These are phyloP conservation scores for Candida odintsovae DNA, from an alignment of 805 yeast species.

Conservation along the genomic window DNA sequence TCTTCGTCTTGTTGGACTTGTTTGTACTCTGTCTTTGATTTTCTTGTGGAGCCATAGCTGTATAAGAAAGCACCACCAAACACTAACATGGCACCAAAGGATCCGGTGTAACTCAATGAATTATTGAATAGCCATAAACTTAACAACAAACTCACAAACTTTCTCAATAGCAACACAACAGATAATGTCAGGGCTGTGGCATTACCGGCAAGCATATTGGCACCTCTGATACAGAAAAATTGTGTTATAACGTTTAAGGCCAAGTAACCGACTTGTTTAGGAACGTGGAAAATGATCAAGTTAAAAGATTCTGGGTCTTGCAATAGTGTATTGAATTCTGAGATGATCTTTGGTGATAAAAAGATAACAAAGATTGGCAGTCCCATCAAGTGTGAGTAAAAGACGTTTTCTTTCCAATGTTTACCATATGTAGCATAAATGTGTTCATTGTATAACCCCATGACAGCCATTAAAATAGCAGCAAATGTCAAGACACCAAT, in stretches of 20 bases:
- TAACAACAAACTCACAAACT: slow-evolving; percentile 50
- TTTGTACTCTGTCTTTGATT: not conserved
- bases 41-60: slow-evolving; percentile 18
- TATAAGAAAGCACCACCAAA: slow-evolving; percentile 50
- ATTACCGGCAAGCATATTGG: slow-evolving; percentile 51
- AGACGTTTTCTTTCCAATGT: slow-evolving; percentile 60
- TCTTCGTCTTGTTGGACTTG: not conserved
- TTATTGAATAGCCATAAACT: slow-evolving; percentile 50
- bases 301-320: slow-evolving; percentile 11
- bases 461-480: slow-evolving; percentile 44
- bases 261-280: slow-evolving; percentile 26
- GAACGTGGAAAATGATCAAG: slow-evolving; percentile 16
- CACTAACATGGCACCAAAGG: slow-evolving; percentile 46
- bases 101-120: slow-evolving; percentile 30
- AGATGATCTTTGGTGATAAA: slow-evolving; percentile 25
- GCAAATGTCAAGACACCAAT: slow-evolving; percentile 37
- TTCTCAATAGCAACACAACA: slow-evolving; percentile 53
- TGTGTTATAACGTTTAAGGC: slow-evolving; percentile 47
- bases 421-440: slow-evolving; percentile 44
- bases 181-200: slow-evolving; percentile 57
- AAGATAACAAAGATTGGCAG: slow-evolving; percentile 43
- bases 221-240: slow-evolving; percentile 59
- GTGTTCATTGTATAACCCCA: slow-evolving; percentile 51
- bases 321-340: slow-evolving; percentile 25
- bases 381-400: slow-evolving; percentile 53